phyloP scores from a whole-genome alignment of 192 early-diverging fungal genomes.

The Umbelopsis sp. region DNA sequence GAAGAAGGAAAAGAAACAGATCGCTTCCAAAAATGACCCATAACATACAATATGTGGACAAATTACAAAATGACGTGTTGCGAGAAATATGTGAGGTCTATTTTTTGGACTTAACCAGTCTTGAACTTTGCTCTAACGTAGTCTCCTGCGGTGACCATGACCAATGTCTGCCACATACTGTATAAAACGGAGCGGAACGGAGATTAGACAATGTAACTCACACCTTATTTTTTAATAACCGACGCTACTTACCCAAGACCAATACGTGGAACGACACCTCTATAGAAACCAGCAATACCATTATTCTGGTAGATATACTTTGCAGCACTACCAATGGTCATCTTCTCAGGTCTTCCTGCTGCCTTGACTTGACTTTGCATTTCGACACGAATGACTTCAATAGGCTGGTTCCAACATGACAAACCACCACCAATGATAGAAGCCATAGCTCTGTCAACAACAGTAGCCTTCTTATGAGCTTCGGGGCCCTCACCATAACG shows the following conservation, averaged over 20 bases:
- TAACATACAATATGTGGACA: slow-evolving; percentile 1
- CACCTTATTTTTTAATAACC: not conserved
- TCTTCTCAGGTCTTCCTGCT: slow-evolving; percentile 85
- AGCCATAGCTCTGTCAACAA: slow-evolving; percentile 69
- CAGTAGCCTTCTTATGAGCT: slow-evolving; percentile 42
- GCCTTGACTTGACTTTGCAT: slow-evolving; percentile 96
- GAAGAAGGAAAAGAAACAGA: not conserved
- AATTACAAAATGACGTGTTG: not conserved
- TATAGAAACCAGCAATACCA: slow-evolving; percentile 91
- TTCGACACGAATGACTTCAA: slow-evolving; percentile 98
- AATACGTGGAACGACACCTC: slow-evolving; percentile 80
- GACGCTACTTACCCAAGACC: slow-evolving; percentile 60
- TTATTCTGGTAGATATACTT: slow-evolving; percentile 91
- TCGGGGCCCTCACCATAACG: slow-evolving; percentile 46
- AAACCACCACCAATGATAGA: slow-evolving; percentile 89
- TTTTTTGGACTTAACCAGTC: slow-evolving; percentile 10
- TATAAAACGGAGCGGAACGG: not conserved
- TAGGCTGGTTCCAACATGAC: slow-evolving; percentile 98
- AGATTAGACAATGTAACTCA: not conserved
- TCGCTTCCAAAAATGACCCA: not conserved
- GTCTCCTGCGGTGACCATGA: slow-evolving; percentile 14
- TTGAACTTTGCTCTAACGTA: slow-evolving; percentile 14
- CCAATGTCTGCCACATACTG: slow-evolving; percentile 14
- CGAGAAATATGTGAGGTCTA: not conserved
- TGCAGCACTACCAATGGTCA: slow-evolving; percentile 83